phyloP scores from a whole-genome alignment of 345 rosid genomes.

The Citrus mangshanensis region DNA sequence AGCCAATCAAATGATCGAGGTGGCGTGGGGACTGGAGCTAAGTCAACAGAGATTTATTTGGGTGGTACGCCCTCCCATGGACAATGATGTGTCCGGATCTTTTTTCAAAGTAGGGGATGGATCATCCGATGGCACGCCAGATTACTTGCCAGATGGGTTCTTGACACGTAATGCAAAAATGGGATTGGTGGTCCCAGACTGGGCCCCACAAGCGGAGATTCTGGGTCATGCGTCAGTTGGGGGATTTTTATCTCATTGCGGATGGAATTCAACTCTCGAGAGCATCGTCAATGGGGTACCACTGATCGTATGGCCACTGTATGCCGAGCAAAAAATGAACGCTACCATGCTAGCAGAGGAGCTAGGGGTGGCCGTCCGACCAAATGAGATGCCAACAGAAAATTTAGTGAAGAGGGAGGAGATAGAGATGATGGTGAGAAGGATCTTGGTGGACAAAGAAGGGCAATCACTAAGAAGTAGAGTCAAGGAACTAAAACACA shows the following conservation, averaged over 20 bases:
- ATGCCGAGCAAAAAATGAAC: neutral
- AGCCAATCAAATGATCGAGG: conserved; percentile 23
- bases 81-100: neutral
- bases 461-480: neutral
- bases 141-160: conserved; percentile 60
- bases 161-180: conserved; percentile 25
- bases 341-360: neutral
- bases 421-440: conserved; percentile 6
- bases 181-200: conserved; percentile 45
- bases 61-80: conserved; percentile 39
- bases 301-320: conserved; percentile 35
- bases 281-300: conserved; percentile 60
- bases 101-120: conserved; percentile 6
- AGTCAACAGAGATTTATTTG: conserved; percentile 43
- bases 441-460: neutral
- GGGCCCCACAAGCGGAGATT: conserved; percentile 65
- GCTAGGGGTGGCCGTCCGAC: conserved; percentile 10
- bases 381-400: neutral
- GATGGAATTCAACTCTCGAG: conserved; percentile 67
- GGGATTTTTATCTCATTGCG: conserved; percentile 71
- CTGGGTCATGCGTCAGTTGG: conserved; percentile 56
- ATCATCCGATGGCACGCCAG: neutral
- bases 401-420: conserved; percentile 14
- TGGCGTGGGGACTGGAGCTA: conserved; percentile 39
- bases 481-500: neutral